A percentile compares a stretch with the other conserved stretches of the same genome.
phyloP scores from a whole-genome alignment of 345 rosid species.

The Citrus australasica region DNA sequence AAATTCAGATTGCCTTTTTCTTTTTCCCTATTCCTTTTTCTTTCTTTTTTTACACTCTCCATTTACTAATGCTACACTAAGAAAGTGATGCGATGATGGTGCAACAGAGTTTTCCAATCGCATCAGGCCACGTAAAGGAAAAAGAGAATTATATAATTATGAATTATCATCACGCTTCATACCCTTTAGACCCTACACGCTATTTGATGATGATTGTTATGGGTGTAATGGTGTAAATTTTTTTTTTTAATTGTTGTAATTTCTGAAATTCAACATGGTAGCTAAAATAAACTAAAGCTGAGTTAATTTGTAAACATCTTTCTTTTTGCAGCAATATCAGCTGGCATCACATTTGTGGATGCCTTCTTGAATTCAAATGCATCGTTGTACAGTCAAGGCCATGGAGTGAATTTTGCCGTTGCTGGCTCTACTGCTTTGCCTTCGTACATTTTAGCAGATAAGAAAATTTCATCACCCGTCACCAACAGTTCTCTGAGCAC shows the following conservation, averaged over 20 bases:
- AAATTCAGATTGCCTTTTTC: neutral
- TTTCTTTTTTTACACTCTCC: neutral
- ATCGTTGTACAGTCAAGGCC: neutral
- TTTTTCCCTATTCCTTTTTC: neutral
- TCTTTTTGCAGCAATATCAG: conserved; percentile 7
- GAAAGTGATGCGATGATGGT: neutral
- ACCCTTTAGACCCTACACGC: neutral
- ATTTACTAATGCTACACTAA: neutral
- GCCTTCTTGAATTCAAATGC: conserved; percentile 25
- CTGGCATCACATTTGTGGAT: conserved; percentile 24
- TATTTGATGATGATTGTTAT: neutral
- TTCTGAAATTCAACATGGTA: neutral
- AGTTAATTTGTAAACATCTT: neutral
- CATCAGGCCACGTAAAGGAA: neutral
- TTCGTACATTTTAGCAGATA: conserved; percentile 1
- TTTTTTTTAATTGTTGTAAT: too few relatives aligned
- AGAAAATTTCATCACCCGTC: conserved; percentile 16
- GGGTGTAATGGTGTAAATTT: neutral
- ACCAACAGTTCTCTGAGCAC: conserved; percentile 29
- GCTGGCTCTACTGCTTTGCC: conserved; percentile 30
- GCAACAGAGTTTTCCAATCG: neutral
- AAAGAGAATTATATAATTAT: neutral
- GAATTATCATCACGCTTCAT: neutral
- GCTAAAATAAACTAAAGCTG: neutral
- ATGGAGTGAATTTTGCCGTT: conserved; percentile 36